Conservation (phyloP, 306 rosid species). For the Rosa multiflora region DNA sequence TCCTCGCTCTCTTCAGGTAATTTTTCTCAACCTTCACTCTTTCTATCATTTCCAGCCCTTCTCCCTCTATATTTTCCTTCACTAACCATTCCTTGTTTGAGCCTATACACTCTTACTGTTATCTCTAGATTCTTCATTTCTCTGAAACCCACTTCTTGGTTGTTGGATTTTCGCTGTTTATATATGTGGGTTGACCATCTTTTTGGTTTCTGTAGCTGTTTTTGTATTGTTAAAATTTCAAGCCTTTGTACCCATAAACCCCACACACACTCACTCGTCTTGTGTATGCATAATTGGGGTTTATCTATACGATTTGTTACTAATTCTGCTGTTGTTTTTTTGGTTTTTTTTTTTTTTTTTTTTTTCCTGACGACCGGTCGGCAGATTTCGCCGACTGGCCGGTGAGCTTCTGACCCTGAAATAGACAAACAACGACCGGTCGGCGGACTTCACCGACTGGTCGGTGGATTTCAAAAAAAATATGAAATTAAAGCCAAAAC, state of each 20-base stretch:
- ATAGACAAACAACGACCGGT: too few relatives aligned
- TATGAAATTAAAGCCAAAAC: too few relatives aligned
- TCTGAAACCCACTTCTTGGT: not conserved
- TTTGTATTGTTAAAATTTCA: not conserved
- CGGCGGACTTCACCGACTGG: too few relatives aligned
- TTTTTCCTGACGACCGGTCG: too few relatives aligned
- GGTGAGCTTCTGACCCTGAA: too few relatives aligned
- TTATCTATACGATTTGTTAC: not conserved
- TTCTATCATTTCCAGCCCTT: not conserved
- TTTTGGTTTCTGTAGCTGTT: not conserved
- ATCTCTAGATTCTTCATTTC: not conserved
- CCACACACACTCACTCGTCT: not conserved
- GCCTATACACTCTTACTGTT: too few relatives aligned
- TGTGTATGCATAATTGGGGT: not conserved
- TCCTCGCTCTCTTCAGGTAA: not conserved
- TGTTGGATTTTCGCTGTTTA: conserved; percentile 4
- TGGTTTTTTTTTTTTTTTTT: not conserved
- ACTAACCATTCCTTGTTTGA: not conserved
- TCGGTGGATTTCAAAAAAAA: too few relatives aligned
- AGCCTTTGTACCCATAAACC: not conserved
- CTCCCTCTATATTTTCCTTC: not conserved
- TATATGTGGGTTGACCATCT: not conserved
- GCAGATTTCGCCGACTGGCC: not conserved
- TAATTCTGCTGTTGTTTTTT: too few relatives aligned
- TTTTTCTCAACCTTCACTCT: not conserved